Percentiles rank a stretch among this genome's conserved stretches.
These are phyloP conservation scores for Debaryomyces sp. DNA, from an alignment of 1,139 yeast species.

Conservation along the genomic window DNA sequence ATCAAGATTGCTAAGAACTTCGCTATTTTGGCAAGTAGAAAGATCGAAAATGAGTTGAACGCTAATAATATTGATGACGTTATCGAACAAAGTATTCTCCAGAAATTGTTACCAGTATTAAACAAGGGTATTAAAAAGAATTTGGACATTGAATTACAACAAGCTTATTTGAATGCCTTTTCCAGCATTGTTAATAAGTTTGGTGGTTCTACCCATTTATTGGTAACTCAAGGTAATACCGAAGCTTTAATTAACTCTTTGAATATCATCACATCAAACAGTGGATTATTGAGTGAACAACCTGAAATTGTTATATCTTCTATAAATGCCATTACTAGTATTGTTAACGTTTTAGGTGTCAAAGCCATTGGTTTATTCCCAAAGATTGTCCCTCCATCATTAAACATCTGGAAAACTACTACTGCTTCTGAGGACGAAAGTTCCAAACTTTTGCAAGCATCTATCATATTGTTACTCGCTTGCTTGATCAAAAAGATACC, in stretches of 20 bases:
- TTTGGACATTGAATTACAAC: constrained; percentile 54
- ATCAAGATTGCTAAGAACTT: constrained; percentile 53
- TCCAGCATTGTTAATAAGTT: constrained; percentile 66
- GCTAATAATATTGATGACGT: constrained; percentile 41
- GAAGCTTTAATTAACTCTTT: constrained; percentile 53
- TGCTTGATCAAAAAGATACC: constrained; percentile 84
- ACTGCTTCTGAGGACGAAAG: constrained; percentile 28
- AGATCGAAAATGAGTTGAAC: constrained; percentile 66
- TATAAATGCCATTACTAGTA: constrained; percentile 68
- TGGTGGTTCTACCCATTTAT: constrained; percentile 42
- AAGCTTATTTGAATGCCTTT: constrained; percentile 70
- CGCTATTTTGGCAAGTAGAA: constrained; percentile 61
- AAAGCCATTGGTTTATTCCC: constrained; percentile 85
- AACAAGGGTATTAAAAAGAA: constrained; percentile 45
- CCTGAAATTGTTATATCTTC: constrained; percentile 77
- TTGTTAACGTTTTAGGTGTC: constrained; percentile 78
- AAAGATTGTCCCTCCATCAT: constrained; percentile 75
- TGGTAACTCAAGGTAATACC: constrained; percentile 40
- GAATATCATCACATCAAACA: constrained; percentile 51
- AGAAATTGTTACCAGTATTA: constrained; percentile 50
- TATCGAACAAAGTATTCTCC: constrained; percentile 43
- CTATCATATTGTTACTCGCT: constrained; percentile 72
- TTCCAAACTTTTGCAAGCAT: constrained; percentile 54
- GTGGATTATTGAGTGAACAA: constrained; percentile 53
- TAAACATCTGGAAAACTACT: constrained; percentile 54